Evolutionary conservation across 768 basidiomycete species (phyloP), one percentile per base, ranked within the genome.

Genomic region (Lentinula raphanica): DNA sequence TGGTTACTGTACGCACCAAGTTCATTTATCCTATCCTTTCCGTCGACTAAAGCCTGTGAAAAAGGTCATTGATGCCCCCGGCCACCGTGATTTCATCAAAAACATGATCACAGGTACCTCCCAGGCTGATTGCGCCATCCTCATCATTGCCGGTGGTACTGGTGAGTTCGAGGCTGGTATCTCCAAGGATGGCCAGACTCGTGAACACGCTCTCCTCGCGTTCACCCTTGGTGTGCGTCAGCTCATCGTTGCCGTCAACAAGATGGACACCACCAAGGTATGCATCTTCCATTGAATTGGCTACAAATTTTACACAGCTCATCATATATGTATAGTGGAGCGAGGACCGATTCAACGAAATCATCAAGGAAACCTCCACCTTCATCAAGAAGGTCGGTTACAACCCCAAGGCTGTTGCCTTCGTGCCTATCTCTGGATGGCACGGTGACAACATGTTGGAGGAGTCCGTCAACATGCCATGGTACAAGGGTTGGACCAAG

Each of bases 381-480:
- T 98, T 98, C 86, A 96, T 98, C 76, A 98, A 96, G 87, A 97
- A 98, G 86, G 96, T 98, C 72, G 96, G 96, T 56, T 98, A 97
- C 86, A 98, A 98, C 88, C 96, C 96, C 75, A 98, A 97, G 86
- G 74, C 87, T 58, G 94, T 99, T 64, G 86, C 96, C 62, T 99
- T 98, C 81, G 96, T 98, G 62, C 97, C 97, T 71, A 99, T 99
- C 78, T 99, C 97, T 62, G 97, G 97, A 68, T 99, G 97, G 97
- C 95, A 98, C 84, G 97, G 97, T 72, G 97, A 99, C 87, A 99
- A 99, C 90, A 99, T 99, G 96, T 82, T 99, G 81, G 96, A 98
- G 85, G 93, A 95, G 79, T 97, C 97, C 65, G 1, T 72, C 79
- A 99, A 98, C 85, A 98, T 99, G 95, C 71, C 91, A 54, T 99